These are phyloP conservation scores for Botryotinia convoluta DNA, from an alignment of 2,329 filamentous ascomycete genomes.

Conservation along the genomic window DNA sequence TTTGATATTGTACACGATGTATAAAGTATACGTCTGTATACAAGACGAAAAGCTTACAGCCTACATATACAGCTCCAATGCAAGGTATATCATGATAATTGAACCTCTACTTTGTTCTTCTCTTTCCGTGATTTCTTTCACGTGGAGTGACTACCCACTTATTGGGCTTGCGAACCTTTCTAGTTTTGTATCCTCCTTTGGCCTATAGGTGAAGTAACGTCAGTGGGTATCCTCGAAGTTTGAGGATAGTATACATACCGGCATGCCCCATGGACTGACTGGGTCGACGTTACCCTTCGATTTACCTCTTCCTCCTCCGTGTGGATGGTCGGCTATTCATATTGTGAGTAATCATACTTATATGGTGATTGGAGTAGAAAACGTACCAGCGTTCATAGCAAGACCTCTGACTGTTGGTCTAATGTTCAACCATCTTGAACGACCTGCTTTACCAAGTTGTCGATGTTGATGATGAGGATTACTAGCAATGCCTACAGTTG, in stretches of 20 bases:
- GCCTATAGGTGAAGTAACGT: constrained; percentile 46
- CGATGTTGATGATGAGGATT: constrained; percentile 89
- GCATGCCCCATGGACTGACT: constrained; percentile 93
- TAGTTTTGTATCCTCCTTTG: constrained; percentile 89
- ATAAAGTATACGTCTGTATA: background rate
- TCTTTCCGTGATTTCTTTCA: constrained; percentile 86
- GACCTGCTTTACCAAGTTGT: constrained; percentile 91
- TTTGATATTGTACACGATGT: background rate
- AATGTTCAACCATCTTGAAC: constrained; percentile 90
- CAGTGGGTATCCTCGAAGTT: background rate
- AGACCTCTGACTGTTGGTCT: constrained; percentile 93
- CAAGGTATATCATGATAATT: background rate
- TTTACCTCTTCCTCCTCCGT: constrained; percentile 98
- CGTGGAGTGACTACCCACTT: constrained; percentile 84
- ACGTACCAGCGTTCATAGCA: constrained; percentile 92
- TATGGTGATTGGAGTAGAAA: constrained; percentile 20
- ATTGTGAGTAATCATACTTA: constrained; percentile 13
- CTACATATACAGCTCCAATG: constrained; percentile 4
- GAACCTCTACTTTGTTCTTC: constrained; percentile 61
- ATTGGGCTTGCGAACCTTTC: constrained; percentile 84
- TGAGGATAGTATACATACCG: constrained; percentile 59
- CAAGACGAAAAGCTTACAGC: background rate
- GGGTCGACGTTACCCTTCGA: constrained; percentile 97
- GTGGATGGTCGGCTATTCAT: constrained; percentile 77
- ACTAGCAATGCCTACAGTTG: constrained; percentile 90